Percentiles rank a stretch among this genome's conserved stretches.
Evolutionary conservation across 2,329 filamentous ascomycete genomes (phyloP).

Genomic region (Conoideocrella luteorostrata): DNA sequence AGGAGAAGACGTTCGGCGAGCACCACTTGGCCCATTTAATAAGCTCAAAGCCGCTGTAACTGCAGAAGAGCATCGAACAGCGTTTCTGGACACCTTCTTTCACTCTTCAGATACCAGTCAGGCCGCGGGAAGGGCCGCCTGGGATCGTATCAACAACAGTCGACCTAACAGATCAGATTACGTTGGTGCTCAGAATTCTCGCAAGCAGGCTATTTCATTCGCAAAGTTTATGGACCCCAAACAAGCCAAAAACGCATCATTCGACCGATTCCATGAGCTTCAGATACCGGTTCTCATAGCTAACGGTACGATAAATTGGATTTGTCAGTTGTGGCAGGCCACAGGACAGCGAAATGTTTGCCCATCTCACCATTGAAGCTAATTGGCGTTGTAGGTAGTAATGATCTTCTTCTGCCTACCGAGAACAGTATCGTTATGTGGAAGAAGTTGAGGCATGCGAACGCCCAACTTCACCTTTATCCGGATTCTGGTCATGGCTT

Average conservation of each 20-base stretch:
- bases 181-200: conserved; percentile 20
- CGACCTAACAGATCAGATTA: conserved; percentile 19
- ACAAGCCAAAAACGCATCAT: conserved; percentile 25
- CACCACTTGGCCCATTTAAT: conserved; percentile 25
- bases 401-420: conserved; percentile 28
- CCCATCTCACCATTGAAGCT: conserved; percentile 1
- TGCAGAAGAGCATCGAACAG: conserved; percentile 24
- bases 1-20: conserved; percentile 25
- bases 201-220: conserved; percentile 26
- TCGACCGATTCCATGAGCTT: conserved; percentile 26
- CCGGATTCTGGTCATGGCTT: conserved; percentile 31
- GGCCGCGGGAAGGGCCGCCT: conserved; percentile 25
- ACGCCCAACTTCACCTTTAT: conserved; percentile 27
- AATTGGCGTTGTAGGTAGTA: conserved; percentile 18
- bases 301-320: conserved; percentile 24
- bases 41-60: conserved; percentile 24
- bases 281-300: conserved; percentile 30
- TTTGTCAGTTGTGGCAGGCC: not conserved
- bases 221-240: conserved; percentile 29
- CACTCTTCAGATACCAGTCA: conserved; percentile 22
- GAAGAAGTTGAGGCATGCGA: conserved; percentile 24
- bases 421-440: conserved; percentile 33
- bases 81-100: conserved; percentile 30
- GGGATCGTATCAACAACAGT: conserved; percentile 26
- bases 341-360: not conserved